These are phyloP conservation scores for Solanum gracilifrons DNA, from an alignment of 257 asterid genomes.

Conservation along the genomic window DNA sequence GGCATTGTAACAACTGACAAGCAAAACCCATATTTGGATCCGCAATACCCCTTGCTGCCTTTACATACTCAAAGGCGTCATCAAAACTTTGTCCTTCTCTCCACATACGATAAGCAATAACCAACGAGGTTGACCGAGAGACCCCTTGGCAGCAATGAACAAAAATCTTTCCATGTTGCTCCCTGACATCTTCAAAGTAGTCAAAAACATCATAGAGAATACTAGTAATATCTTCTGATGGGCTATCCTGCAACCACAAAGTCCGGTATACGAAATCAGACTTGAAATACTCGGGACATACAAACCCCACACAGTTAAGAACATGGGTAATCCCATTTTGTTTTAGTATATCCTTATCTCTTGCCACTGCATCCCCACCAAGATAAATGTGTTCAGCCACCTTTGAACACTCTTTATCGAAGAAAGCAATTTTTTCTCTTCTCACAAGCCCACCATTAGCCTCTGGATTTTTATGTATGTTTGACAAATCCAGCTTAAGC, in stretches of 20 bases:
- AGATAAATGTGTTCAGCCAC: slow-evolving; percentile 38
- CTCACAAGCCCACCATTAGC: slow-evolving; percentile 30
- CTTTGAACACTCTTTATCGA: slow-evolving; percentile 42
- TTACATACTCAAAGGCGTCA: slow-evolving; percentile 41
- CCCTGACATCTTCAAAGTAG: slow-evolving; percentile 45
- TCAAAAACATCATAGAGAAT: slow-evolving; percentile 49
- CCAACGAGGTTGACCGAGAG: slow-evolving; percentile 43
- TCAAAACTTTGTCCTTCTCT: slow-evolving; percentile 47
- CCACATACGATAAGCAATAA: slow-evolving; percentile 44
- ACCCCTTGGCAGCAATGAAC: slow-evolving; percentile 52
- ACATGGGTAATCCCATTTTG: slow-evolving; percentile 35
- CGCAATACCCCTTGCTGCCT: slow-evolving; percentile 43
- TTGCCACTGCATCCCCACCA: slow-evolving; percentile 44
- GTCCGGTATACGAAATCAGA: slow-evolving; percentile 34
- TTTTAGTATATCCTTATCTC: slow-evolving; percentile 31
- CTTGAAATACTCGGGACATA: slow-evolving; percentile 39
- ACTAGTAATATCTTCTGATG: slow-evolving; percentile 47
- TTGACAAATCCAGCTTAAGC: slow-evolving; percentile 43
- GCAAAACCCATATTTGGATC: slow-evolving; percentile 56
- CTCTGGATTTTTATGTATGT: slow-evolving; percentile 24
- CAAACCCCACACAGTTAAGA: slow-evolving; percentile 47
- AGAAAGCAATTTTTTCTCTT: slow-evolving; percentile 37
- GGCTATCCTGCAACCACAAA: slow-evolving; percentile 51
- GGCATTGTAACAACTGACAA: slow-evolving; percentile 40
- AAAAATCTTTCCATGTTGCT: slow-evolving; percentile 34